Evolutionary conservation across 1,139 yeast species (phyloP), one percentile per base, ranked within the genome.

Genomic region (Suhomyces coccinellae): DNA sequence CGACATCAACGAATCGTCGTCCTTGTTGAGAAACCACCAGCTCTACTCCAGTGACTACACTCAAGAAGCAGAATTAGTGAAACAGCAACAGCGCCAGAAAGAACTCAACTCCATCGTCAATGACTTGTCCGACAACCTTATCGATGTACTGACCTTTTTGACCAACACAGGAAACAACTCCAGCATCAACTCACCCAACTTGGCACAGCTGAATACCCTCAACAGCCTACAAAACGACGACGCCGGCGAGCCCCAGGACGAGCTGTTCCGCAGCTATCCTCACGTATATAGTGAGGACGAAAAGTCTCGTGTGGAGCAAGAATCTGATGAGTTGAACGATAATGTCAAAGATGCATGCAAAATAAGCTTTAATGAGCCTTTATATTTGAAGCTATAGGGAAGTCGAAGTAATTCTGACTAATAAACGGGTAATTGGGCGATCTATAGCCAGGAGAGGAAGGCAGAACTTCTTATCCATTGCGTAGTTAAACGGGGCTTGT

Each of bases 111-210:
- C 58, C 34, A 73, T 74, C 20, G 79, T 74, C 41, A 71, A 69
- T 51, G 77, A 73, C 40, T 62, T 74, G 45, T 67, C 68, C 31
- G 78, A 73, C 40, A 71, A 71, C 43, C 61, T 74, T 44, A 73
- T 74, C 15, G 79, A 74, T 52, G 77, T 73, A 10, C 63, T 74
- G 28, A 63, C 77, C 6, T 73, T 74, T 51, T 59, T 72, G 49
- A 64, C 53, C 45, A 56, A 48, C 33, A 51, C 55, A 2, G 44
- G 48, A 16, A 48, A 43, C 22, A 45, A 39, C 31, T 46, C 49
- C 26, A 43, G 40, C 22, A 20, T 32, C 36, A 36, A 39, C 26
- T 42, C 44, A 2, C 49, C 46, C 12, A 43, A 30, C 36, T 31
- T 40, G 33, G 20, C 41, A 12, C 45, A 41, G 4, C 46, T 46